These are phyloP conservation scores for Kluyveromyces sp. DNA, from an alignment of 1,139 yeast genomes.

Conservation along the genomic window DNA sequence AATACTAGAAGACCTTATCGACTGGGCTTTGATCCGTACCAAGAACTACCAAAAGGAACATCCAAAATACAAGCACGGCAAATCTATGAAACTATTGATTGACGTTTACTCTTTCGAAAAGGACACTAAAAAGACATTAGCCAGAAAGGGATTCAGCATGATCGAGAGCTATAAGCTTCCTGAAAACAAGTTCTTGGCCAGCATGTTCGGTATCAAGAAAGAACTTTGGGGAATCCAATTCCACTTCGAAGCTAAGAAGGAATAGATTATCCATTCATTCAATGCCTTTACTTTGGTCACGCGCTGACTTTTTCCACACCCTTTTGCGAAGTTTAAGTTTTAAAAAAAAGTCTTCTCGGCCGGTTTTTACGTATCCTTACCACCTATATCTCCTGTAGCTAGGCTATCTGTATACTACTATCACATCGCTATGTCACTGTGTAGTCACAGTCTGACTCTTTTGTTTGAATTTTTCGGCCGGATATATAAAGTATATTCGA, in stretches of 20 bases:
- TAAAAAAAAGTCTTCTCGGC: too few species aligned
- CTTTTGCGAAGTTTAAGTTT: too few species aligned
- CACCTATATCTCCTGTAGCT: too few species aligned
- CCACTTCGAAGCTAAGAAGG: slow-evolving; percentile 19
- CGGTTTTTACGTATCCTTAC: too few species aligned
- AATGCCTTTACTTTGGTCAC: too few species aligned
- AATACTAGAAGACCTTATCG: slow-evolving; percentile 51
- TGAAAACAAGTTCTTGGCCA: slow-evolving; percentile 28
- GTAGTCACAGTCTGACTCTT: too few species aligned
- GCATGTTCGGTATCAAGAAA: slow-evolving; percentile 38
- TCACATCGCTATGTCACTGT: too few species aligned
- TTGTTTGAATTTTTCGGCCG: too few species aligned
- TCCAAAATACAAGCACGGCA: slow-evolving; percentile 17
- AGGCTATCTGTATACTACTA: too few species aligned
- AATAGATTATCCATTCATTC: not conserved
- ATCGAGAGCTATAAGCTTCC: slow-evolving; percentile 25
- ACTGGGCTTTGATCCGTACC: slow-evolving; percentile 50
- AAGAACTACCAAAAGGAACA: slow-evolving; percentile 31
- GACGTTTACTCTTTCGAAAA: slow-evolving; percentile 48
- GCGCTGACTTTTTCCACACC: too few species aligned
- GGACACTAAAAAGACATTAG: slow-evolving; percentile 32
- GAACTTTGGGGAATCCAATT: slow-evolving; percentile 44
- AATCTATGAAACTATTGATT: slow-evolving; percentile 34
- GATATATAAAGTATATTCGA: too few species aligned
- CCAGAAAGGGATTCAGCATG: slow-evolving; percentile 30